Percentiles rank a stretch among this genome's conserved stretches.
Evolutionary conservation across 2,329 filamentous ascomycete genomes (phyloP).

Genomic region (Samsoniella hepiali): DNA sequence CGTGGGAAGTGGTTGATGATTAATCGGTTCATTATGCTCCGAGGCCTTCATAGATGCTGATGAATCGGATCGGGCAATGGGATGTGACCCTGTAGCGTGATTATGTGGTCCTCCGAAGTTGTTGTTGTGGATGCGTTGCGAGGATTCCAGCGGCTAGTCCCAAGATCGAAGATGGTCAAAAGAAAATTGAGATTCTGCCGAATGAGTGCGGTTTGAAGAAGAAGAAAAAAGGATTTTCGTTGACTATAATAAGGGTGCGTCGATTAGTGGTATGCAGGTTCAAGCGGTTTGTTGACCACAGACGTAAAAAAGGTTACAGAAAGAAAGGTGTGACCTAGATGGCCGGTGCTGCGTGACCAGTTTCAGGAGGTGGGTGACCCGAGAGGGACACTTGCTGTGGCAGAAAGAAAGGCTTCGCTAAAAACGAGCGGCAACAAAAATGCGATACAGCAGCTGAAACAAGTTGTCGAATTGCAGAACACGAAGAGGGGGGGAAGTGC

Average conservation of each 20-base stretch:
- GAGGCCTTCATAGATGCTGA: conserved; percentile 30
- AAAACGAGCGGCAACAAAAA: no score
- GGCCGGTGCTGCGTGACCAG: conserved; percentile 3
- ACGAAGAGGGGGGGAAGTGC: neutral
- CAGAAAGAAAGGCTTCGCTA: no score
- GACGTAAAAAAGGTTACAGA: conserved; percentile 16
- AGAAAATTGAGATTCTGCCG: neutral
- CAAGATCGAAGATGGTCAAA: neutral
- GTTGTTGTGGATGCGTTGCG: conserved; percentile 17
- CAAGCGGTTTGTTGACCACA: conserved; percentile 11
- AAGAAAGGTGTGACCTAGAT: neutral
- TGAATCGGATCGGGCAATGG: conserved; percentile 40
- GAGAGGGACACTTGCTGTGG: neutral
- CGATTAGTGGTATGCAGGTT: neutral
- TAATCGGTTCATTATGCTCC: conserved; percentile 37
- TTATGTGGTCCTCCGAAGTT: conserved; percentile 22
- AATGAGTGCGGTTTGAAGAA: no score
- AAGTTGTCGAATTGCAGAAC: neutral
- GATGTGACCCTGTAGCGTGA: conserved; percentile 24
- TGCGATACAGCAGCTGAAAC: neutral
- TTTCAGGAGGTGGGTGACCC: neutral
- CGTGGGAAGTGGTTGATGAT: conserved; percentile 50
- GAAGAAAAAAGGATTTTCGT: no score
- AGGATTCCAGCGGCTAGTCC: no score
- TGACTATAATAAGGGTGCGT: no score